Conservation (phyloP, 352 stramenopile genomes). For the Globisporangium perplexum region DNA sequence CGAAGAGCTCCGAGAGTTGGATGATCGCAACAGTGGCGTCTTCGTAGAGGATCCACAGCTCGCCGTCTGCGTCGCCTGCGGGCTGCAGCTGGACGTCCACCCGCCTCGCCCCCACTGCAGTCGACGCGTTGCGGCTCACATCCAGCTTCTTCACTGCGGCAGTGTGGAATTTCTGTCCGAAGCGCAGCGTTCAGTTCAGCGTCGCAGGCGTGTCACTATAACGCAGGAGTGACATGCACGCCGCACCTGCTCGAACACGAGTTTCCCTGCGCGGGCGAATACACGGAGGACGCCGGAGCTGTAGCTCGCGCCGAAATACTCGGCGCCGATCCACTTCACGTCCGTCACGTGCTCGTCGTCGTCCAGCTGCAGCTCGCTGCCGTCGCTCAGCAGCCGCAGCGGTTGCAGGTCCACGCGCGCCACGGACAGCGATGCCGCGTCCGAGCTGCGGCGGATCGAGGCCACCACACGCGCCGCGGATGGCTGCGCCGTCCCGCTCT, state of each 20-base stretch:
- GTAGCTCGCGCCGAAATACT: conserved; percentile 52
- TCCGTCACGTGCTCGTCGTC: conserved; percentile 43
- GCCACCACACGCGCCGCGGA: background rate
- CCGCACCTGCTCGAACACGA: conserved; percentile 55
- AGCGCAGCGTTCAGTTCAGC: background rate
- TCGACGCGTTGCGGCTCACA: conserved; percentile 33
- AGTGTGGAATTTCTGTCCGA: conserved; percentile 40
- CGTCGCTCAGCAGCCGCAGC: conserved; percentile 30
- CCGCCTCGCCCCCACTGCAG: conserved; percentile 21
- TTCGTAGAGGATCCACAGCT: conserved; percentile 76
- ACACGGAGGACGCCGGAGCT: conserved; percentile 54
- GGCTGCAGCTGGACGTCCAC: conserved; percentile 21
- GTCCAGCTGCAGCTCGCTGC: conserved; percentile 23
- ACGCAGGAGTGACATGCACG: background rate
- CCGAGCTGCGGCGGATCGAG: background rate
- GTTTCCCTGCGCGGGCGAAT: conserved; percentile 37
- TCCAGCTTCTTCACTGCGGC: conserved; percentile 39
- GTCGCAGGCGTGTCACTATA: background rate
- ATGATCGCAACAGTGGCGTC: conserved; percentile 78
- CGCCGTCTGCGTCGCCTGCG: conserved; percentile 27
- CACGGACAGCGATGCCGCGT: background rate
- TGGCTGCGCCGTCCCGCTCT: conserved; percentile 12
- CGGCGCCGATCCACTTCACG: conserved; percentile 61
- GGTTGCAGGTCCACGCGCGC: conserved; percentile 9
- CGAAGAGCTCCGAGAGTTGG: conserved; percentile 52